phyloP scores from a whole-genome alignment of 2,329 filamentous ascomycete species.

The Rhinocladiella similis region DNA sequence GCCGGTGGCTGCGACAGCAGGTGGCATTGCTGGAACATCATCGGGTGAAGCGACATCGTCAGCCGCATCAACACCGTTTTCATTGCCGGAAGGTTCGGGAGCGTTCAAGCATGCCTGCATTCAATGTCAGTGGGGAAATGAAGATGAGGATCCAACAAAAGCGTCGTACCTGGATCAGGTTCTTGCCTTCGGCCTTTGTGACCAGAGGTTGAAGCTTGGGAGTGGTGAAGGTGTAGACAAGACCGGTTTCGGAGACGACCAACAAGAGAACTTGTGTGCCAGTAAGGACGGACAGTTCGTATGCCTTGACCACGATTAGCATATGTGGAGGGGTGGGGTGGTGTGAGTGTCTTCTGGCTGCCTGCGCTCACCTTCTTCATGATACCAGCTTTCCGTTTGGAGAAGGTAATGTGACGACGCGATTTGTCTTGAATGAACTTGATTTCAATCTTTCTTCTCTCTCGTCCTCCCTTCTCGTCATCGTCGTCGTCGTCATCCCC shows the following conservation, averaged over 20 bases:
- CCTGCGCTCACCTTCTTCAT: conserved; percentile 91
- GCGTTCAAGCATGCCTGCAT: conserved; percentile 89
- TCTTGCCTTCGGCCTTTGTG: conserved; percentile 98
- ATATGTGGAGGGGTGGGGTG: conserved; percentile 7
- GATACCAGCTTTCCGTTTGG: conserved; percentile 98
- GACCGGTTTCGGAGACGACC: conserved; percentile 93
- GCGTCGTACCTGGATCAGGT: conserved; percentile 85
- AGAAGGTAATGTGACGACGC: conserved; percentile 98
- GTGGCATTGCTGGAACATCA: conserved; percentile 77
- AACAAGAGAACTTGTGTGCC: conserved; percentile 96
- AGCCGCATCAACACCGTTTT: conserved; percentile 75
- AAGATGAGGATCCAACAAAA: neutral
- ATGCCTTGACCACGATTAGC: conserved; percentile 63
- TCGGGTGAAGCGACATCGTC: conserved; percentile 87
- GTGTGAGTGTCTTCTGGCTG: too few relatives aligned
- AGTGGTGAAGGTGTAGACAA: conserved; percentile 98
- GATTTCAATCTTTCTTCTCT: conserved; percentile 99
- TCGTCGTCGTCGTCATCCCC: conserved; percentile 96
- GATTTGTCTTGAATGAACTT: conserved; percentile 99
- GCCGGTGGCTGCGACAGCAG: conserved; percentile 61
- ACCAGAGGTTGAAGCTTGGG: conserved; percentile 97
- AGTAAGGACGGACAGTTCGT: conserved; percentile 94
- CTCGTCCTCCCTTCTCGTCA: conserved; percentile 94
- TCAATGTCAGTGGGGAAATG: conserved; percentile 25
- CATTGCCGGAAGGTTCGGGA: conserved; percentile 81